These are phyloP conservation scores for Ensete ventricosum DNA, from an alignment of 176 grass and related monocot species.

Conservation along the genomic window DNA sequence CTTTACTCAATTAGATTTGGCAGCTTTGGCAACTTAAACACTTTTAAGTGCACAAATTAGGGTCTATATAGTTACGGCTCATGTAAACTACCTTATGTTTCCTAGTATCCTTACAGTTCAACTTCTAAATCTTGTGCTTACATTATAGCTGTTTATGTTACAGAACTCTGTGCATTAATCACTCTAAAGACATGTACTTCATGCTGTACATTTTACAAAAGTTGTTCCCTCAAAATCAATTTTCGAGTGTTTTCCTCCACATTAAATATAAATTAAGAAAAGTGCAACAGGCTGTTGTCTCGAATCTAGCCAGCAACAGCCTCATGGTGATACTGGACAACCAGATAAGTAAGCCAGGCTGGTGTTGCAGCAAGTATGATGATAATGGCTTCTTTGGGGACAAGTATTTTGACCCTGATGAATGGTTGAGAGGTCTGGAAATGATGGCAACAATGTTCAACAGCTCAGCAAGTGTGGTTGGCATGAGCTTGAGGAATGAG, in stretches of 20 bases:
- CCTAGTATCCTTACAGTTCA: too few relatives aligned
- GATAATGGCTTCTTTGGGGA: conserved; percentile 89
- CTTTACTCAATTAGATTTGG: too few relatives aligned
- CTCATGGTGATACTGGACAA: conserved; percentile 99
- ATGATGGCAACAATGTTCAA: conserved; percentile 75
- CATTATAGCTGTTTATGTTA: too few relatives aligned
- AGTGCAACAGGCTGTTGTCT: conserved; percentile 55
- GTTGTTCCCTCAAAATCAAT: too few relatives aligned
- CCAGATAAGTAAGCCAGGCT: conserved; percentile 78
- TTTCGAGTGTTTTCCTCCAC: too few relatives aligned
- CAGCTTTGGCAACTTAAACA: too few relatives aligned
- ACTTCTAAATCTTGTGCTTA: too few relatives aligned
- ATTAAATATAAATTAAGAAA: conserved; percentile 4
- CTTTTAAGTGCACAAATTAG: too few relatives aligned
- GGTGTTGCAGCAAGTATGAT: conserved; percentile 71
- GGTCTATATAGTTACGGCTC: too few relatives aligned
- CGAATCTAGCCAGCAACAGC: conserved; percentile 48
- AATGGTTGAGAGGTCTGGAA: conserved; percentile 70
- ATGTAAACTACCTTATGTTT: too few relatives aligned
- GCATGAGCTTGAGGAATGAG: conserved; percentile 89
- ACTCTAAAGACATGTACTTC: neutral
- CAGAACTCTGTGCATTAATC: too few relatives aligned
- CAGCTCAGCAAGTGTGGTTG: conserved; percentile 56
- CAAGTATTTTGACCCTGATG: conserved; percentile 66
- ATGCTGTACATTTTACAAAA: too few relatives aligned